Evolutionary conservation across 1,139 yeast genomes (phyloP), one percentile per base, ranked within the genome.

Genomic region (Lodderomyces parapsilosis): DNA sequence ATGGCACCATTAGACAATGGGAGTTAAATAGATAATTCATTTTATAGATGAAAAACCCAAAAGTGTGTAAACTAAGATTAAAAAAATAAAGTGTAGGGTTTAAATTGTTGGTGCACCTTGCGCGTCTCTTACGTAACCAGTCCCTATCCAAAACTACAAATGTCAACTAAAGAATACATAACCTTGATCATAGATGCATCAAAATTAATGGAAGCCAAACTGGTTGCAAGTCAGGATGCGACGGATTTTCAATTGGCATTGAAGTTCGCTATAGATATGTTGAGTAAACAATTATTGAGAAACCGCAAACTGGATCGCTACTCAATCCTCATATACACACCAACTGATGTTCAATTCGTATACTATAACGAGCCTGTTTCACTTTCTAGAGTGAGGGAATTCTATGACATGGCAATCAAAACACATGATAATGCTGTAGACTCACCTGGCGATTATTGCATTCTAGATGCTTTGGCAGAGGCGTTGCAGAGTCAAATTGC

Each of bases 1-100:
- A 93, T 59, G 90, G 94, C 2, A 76, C 85, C 38, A 71, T 91
- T 44, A 91, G 86, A 65, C 66, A 73, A 30, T 94, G 98, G 98
- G 56, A 60, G 7, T 10, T 30, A 13, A 9, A 3, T 30, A 30
- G 33, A 30, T 30, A 30, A 19, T n/a, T 15, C 19, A 15, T 4
- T 15, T 9, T 30, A 30, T 30, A 30, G 31, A 27, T 27, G 4
- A 25, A 25, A 27, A 15, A 30, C 13, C 9, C 4, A 27, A 6
- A 27, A 24, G 11, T 24, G n/a, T 24, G 4, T 4, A 22, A 22
- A 22, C 24, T 22, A 22, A 22, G n/a, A n/a, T n/a, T n/a, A n/a
- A n/a, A n/a, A n/a, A n/a, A n/a, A n/a, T n/a, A n/a, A n/a, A n/a
- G n/a, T n/a, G n/a, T n/a, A n/a, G n/a, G n/a, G n/a, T n/a, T n/a